These are phyloP conservation scores for Tagetes erecta DNA, from an alignment of 129 eudicot species.

Conservation along the genomic window DNA sequence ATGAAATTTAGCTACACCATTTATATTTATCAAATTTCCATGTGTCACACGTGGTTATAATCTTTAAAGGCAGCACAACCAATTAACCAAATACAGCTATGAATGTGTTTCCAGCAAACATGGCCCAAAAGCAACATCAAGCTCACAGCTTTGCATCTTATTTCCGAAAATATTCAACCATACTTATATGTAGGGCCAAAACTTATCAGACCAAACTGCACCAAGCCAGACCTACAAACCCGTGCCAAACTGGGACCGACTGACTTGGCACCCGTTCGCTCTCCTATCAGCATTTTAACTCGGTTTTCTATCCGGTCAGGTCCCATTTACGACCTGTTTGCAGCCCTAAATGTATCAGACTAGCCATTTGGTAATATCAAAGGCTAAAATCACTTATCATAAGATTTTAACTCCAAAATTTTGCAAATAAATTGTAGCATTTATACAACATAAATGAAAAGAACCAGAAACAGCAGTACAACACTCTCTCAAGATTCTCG, in stretches of 20 bases:
- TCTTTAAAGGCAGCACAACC: not conserved
- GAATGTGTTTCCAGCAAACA: not conserved
- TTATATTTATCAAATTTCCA: too few species aligned
- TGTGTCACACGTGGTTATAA: too few species aligned
- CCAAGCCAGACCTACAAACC: not conserved
- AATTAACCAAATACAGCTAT: not conserved
- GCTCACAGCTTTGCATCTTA: not conserved
- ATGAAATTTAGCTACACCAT: too few species aligned
- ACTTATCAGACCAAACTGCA: not conserved
- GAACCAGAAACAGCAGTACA: constrained; percentile 27
- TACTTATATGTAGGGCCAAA: not conserved
- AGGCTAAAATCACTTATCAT: not conserved
- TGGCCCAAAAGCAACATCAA: not conserved
- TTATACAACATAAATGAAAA: constrained; percentile 7
- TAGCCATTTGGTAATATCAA: not conserved
- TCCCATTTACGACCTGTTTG: not conserved
- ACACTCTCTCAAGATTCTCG: constrained; percentile 31
- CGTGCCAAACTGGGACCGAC: not conserved
- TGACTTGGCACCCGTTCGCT: not conserved
- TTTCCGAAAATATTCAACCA: not conserved
- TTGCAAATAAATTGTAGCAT: not conserved
- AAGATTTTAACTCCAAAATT: constrained; percentile 1
- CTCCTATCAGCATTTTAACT: not conserved
- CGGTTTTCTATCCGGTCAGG: not conserved
- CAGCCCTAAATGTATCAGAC: not conserved